These are phyloP conservation scores for Dictyostelium capitatum DNA, from an alignment of 78 protist species.

Conservation along the genomic window DNA sequence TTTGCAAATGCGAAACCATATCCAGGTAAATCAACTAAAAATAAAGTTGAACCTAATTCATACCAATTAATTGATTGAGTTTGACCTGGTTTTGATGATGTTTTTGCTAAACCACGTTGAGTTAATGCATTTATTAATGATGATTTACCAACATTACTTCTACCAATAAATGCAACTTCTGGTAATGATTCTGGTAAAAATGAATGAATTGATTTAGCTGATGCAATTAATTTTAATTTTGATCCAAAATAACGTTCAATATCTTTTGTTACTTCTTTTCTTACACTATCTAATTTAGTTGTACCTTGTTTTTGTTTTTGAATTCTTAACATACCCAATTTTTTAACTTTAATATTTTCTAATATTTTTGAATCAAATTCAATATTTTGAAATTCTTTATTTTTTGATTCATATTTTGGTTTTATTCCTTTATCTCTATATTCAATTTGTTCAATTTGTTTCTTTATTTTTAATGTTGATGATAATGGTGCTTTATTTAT, in stretches of 20 bases:
- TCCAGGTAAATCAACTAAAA: conserved; percentile 74
- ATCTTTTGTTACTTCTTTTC: not conserved
- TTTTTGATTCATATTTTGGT: not conserved
- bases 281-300: conserved; percentile 44
- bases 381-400: conserved; percentile 2
- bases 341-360: not conserved
- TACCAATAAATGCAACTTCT: conserved; percentile 82
- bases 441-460: not conserved
- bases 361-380: conserved; percentile 5
- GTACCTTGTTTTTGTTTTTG: conserved; percentile 5
- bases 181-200: conserved; percentile 46
- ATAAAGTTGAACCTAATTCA: conserved; percentile 20
- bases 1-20: conserved; percentile 85
- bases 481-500: not conserved
- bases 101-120: conserved; percentile 71
- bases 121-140: conserved; percentile 66
- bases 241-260: conserved; percentile 20
- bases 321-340: conserved; percentile 10
- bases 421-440: not conserved
- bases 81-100: conserved; percentile 55
- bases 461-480: not conserved
- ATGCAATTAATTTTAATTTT: conserved; percentile 8
- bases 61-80: conserved; percentile 81
- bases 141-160: conserved; percentile 83
- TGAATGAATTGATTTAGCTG: conserved; percentile 7